These are phyloP conservation scores for Talaromyces liani DNA, from an alignment of 495 filamentous ascomycete species.

Conservation along the genomic window DNA sequence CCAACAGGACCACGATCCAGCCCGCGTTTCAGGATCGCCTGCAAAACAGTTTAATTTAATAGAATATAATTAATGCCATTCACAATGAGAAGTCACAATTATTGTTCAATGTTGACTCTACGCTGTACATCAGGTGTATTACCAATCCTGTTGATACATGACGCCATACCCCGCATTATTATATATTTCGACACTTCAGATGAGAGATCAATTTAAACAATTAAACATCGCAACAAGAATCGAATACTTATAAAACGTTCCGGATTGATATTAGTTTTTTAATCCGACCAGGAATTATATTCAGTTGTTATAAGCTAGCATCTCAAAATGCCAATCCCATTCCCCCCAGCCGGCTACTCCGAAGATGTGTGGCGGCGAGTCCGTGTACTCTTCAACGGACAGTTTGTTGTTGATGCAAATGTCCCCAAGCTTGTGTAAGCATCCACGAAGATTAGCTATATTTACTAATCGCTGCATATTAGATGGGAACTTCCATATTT, in stretches of 20 bases:
- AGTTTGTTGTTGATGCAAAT: constrained; percentile 3
- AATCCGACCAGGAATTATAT: too few relatives aligned
- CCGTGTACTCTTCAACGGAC: constrained; percentile 3
- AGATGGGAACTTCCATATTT: constrained; percentile 6
- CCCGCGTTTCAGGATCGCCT: neutral
- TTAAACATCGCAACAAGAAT: neutral
- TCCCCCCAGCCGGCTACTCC: constrained; percentile 5
- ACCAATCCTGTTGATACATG: neutral
- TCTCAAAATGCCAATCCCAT: neutral
- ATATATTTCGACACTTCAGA: neutral
- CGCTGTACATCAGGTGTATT: neutral
- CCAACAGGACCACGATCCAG: neutral
- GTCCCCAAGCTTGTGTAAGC: constrained; percentile 6
- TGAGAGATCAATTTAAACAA: neutral
- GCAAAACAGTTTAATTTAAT: neutral
- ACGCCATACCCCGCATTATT: neutral
- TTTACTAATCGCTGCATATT: neutral
- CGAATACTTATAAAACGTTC: neutral
- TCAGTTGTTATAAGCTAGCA: neutral
- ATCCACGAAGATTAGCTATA: neutral
- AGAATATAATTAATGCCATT: neutral
- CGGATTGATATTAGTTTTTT: too few relatives aligned
- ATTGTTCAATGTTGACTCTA: neutral
- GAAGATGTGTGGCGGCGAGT: constrained; percentile 7
- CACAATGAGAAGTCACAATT: neutral